phyloP scores from a whole-genome alignment of 768 basidiomycete species.

The Mycena haematopus region DNA sequence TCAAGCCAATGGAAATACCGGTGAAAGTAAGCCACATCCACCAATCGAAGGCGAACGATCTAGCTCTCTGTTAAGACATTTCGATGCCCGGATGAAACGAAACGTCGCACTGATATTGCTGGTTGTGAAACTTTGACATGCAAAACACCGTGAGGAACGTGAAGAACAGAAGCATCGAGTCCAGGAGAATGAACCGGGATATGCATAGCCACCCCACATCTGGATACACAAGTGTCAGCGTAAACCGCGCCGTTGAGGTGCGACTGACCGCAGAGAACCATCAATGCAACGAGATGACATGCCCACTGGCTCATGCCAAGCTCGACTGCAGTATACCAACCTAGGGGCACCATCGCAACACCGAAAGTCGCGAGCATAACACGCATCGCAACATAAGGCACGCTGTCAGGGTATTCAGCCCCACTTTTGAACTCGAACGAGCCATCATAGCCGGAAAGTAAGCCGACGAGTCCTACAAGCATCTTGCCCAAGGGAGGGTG shows the following conservation, averaged over 20 bases:
- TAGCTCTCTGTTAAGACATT: conserved; percentile 39
- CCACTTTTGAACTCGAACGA: conserved; percentile 95
- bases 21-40: conserved; percentile 95
- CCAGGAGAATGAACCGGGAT: conserved; percentile 95
- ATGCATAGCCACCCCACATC: conserved; percentile 98
- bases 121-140: conserved; percentile 95
- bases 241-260: not conserved
- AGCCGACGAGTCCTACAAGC: conserved; percentile 93
- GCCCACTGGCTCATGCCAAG: conserved; percentile 90
- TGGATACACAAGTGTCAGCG: conserved; percentile 37
- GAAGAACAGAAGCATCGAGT: conserved; percentile 99
- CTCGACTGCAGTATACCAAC: conserved; percentile 96
- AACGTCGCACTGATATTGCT: conserved; percentile 83
- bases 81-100: not conserved
- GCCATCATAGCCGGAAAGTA: conserved; percentile 91
- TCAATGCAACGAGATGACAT: conserved; percentile 90
- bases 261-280: conserved; percentile 86
- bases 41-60: conserved; percentile 96
- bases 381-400: conserved; percentile 95
- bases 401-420: conserved; percentile 76
- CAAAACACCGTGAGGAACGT: conserved; percentile 97
- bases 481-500: conserved; percentile 99
- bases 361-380: conserved; percentile 95
- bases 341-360: conserved; percentile 93
- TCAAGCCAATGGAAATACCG: conserved; percentile 93